Evolutionary conservation across 2,329 filamentous ascomycete genomes (phyloP).

Genomic region (Chrysoporthe austroafricana): DNA sequence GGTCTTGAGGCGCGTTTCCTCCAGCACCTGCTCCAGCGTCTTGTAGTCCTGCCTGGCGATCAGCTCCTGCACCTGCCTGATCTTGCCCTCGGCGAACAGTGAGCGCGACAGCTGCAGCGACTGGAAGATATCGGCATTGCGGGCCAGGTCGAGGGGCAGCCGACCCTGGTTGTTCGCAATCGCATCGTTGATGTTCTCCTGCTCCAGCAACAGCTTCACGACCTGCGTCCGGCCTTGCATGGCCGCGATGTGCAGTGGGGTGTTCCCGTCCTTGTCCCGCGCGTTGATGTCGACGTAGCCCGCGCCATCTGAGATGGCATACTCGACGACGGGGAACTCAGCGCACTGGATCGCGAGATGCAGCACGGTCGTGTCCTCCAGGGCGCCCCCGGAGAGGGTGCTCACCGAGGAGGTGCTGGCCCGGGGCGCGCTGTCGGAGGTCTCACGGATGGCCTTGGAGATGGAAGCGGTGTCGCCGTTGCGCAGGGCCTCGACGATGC

Average conservation of each 20-base stretch:
- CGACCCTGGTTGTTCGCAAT: conserved; percentile 83
- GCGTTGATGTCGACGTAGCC: conserved; percentile 80
- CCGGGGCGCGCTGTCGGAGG: conserved; percentile 55
- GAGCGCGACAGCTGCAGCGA: conserved; percentile 88
- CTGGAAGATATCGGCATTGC: conserved; percentile 94
- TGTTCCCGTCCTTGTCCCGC: conserved; percentile 92
- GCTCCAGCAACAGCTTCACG: conserved; percentile 82
- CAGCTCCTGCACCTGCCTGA: conserved; percentile 81
- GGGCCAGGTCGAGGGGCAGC: conserved; percentile 83
- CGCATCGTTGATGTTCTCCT: conserved; percentile 84
- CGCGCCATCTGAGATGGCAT: conserved; percentile 78
- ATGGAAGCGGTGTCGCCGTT: conserved; percentile 91
- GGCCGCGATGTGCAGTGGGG: conserved; percentile 86
- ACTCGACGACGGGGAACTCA: conserved; percentile 89
- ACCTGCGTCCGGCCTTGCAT: conserved; percentile 78
- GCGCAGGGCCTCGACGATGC: conserved; percentile 88
- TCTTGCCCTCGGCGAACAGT: conserved; percentile 84
- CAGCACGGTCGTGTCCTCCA: conserved; percentile 87
- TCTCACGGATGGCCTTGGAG: conserved; percentile 79
- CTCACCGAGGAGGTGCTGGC: conserved; percentile 61
- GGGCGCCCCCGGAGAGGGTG: conserved; percentile 45
- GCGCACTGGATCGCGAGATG: conserved; percentile 96
- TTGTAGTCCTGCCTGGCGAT: conserved; percentile 76
- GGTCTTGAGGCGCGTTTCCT: conserved; percentile 83
- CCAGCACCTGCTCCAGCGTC: conserved; percentile 75